These are phyloP conservation scores for Parietichytrium sp. DNA, from an alignment of 108 stramenopile genomes.

Conservation along the genomic window DNA sequence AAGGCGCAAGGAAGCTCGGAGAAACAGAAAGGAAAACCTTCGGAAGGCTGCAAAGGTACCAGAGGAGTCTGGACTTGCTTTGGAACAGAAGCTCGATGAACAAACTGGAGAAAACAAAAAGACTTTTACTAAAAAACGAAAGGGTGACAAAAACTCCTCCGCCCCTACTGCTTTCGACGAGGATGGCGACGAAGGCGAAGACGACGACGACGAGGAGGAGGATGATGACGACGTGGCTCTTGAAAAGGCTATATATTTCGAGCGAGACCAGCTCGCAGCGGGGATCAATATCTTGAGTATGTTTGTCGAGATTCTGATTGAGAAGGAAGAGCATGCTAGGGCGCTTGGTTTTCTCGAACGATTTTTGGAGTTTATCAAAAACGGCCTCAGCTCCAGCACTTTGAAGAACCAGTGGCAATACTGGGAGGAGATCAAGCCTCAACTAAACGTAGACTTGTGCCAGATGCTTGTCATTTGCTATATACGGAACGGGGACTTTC, in stretches of 20 bases:
- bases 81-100: conserved; percentile 13
- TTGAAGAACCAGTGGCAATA: conserved; percentile 1
- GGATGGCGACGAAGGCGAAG: not conserved
- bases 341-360: not conserved
- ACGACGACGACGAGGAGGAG: not conserved
- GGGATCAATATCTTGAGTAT: conserved; percentile 26
- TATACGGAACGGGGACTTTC: not conserved
- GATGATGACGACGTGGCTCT: too few relatives aligned
- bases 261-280: not conserved
- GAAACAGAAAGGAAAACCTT: not conserved
- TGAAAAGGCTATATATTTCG: not conserved
- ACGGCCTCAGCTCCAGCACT: not conserved
- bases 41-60: not conserved
- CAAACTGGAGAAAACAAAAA: too few relatives aligned
- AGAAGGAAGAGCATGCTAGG: not conserved
- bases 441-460: not conserved
- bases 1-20: not conserved
- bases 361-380: not conserved
- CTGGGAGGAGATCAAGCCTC: not conserved
- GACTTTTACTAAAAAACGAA: too few relatives aligned
- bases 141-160: too few relatives aligned
- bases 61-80: not conserved
- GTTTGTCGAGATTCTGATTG: not conserved
- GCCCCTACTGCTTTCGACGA: not conserved
- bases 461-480: not conserved